Evolutionary conservation across 805 yeast genomes (phyloP), one percentile per base, ranked within the genome.

Genomic region (Saccharomycopsis vini): DNA sequence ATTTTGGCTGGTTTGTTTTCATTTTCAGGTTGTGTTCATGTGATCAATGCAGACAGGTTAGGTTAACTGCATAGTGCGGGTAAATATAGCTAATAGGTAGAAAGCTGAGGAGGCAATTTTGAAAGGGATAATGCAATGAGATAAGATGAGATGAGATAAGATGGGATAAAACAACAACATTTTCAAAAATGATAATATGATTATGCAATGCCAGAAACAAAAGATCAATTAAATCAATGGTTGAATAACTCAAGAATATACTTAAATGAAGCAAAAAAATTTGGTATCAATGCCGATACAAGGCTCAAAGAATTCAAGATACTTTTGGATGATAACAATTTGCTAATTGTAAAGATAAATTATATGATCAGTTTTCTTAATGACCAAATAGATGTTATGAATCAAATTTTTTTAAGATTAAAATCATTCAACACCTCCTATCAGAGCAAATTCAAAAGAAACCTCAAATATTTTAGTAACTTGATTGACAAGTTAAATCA

Each of bases 361-460:
- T 48, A 45, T n/a, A 29, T 48, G 38, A 48, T 45, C n/a, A 36
- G 29, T 34, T 48, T 48, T 48, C 31, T 48, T 9, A 39, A 39
- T 16, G 41, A 48, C 42, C 51, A 45, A 29, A 48, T 48, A 5
- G 37, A 30, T 3, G 20, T 45, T 7, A 48, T 48, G 51, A 45
- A 16, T 21, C 15, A 39, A 18, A 48, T 48, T 12, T 48, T 45
- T 36, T 29, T 24, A 15, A 24, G 31, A 7, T 28, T 48, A 5
- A 18, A 38, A 37, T 22, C 34, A 5, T 48, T 48, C 33, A 48
- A 48, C 40, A 34, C 30, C 21, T 23, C 15, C 5, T 48, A 40
- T 29, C 46, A 45, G 29, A 16, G 30, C 28, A 45, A 48, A 40
- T 36, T 48, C 24, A 20, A 15, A 5, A 38, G 37, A 12, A 42